Base-by-base conservation (phyloP, 495 filamentous ascomycete species). In the Aspergillus campestris region DNA sequence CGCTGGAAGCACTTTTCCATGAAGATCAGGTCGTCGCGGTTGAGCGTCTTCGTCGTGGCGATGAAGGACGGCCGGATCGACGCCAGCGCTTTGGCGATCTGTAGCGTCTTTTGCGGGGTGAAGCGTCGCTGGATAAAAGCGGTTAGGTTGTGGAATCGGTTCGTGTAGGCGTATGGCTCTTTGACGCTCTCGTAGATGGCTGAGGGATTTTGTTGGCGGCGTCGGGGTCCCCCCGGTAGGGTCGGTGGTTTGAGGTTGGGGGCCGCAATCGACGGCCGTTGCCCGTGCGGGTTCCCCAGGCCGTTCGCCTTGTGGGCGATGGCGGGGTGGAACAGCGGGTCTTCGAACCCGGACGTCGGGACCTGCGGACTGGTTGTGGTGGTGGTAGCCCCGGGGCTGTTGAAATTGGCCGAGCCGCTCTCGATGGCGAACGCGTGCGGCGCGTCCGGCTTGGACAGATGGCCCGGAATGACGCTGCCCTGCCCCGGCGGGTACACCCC, bases 1-100 rank as follows among this genome's bases (percentile, higher is more conserved):
- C 92, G 85, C 60, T 98, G 92, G 58, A 97, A 87, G 58, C 86
- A 90, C 61, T 94, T 90, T 63, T 98, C 92, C 87, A 92, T 94
- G 66, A 96, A 95, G 15, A 98, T 81, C 13, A 97, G 75, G 59
- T 98, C 92, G 56, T 90, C 80, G 27, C 79, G 72, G 45, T 87
- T 89, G 31, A 97, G 69, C 3, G 83, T 87, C 49, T 83, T 83
- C 15, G 84, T 90, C 44, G 84, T 92, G 4, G 87, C 80, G 51
- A 97, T 90, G 65, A 98, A 91, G 6, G 88, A 87, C 5, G 92
- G 92, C 13, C 92, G 85, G 51, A 95, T 94, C 34, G 82, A 84
- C 7, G 88, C 84, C 47, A 98, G 77, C 8, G 89, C 81, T 64
- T 88, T 86, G 45, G 87, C 89, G 48, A 96, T 91, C 35, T 82